Conservation (phyloP, 75 land plant species). For the Cupressus sempervirens region DNA sequence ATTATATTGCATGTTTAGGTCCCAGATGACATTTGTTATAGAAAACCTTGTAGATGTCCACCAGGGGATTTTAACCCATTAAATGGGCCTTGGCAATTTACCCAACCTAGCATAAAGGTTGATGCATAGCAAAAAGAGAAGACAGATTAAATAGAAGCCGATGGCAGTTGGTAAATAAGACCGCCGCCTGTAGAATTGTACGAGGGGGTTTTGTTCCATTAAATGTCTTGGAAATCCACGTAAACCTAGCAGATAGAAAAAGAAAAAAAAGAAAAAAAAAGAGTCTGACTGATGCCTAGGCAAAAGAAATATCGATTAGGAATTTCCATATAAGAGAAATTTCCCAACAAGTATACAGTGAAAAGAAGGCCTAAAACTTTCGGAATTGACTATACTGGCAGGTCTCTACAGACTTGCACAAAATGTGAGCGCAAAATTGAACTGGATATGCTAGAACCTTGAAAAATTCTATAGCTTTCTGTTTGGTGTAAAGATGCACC, state of each 20-base stretch:
- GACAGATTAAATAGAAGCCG: background rate
- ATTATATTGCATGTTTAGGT: background rate
- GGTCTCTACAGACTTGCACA: background rate
- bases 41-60: background rate
- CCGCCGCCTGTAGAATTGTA: too few relatives aligned
- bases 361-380: background rate
- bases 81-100: background rate
- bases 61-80: background rate
- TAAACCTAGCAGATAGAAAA: too few relatives aligned
- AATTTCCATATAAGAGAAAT: background rate
- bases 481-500: background rate
- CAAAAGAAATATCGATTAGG: background rate
- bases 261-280: too few relatives aligned
- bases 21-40: background rate
- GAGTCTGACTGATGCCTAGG: background rate
- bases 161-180: too few relatives aligned
- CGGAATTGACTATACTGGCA: background rate
- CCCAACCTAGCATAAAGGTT: background rate
- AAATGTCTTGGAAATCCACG: background rate
- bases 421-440: background rate
- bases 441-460: background rate
- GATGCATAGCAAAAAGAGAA: background rate
- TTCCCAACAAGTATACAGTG: background rate
- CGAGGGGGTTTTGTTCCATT: background rate
- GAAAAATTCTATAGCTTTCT: background rate